Evolutionary conservation across 768 basidiomycete genomes (phyloP).

Genomic region (Termitomyces sp.): DNA sequence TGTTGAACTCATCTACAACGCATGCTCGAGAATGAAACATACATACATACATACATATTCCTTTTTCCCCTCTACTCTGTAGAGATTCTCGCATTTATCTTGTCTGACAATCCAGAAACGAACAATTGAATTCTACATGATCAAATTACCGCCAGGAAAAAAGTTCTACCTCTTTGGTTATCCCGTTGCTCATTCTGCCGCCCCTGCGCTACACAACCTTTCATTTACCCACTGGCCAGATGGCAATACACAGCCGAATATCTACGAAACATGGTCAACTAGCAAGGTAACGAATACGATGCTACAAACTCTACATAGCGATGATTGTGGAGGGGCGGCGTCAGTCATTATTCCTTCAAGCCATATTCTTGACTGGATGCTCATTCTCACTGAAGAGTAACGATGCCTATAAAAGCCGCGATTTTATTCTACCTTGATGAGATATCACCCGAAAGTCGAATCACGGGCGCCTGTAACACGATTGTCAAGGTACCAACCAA

Average conservation of each 20-base stretch:
- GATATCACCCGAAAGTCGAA: slow-evolving; percentile 25
- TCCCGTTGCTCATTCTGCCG: slow-evolving; percentile 31
- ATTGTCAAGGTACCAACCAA: slow-evolving; percentile 29
- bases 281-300: slow-evolving; percentile 28
- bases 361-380: not conserved
- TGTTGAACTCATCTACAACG: too few species aligned
- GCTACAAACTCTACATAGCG: slow-evolving; percentile 18
- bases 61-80: not conserved
- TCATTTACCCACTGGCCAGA: slow-evolving; percentile 22
- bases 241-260: slow-evolving; percentile 12
- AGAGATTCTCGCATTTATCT: not conserved
- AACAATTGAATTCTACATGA: too few species aligned
- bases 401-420: slow-evolving; percentile 32
- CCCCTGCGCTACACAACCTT: slow-evolving; percentile 28
- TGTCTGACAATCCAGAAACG: too few species aligned
- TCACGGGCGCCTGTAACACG: slow-evolving; percentile 32
- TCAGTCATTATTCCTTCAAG: slow-evolving; percentile 14
- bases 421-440: slow-evolving; percentile 31
- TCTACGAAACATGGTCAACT: slow-evolving; percentile 28
- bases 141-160: slow-evolving; percentile 5
- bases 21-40: too few species aligned
- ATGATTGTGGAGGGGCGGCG: slow-evolving; percentile 31
- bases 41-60: too few species aligned
- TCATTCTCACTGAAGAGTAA: slow-evolving; percentile 21
- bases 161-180: slow-evolving; percentile 29